A percentile compares a stretch with the other conserved stretches of the same genome.
Conservation (phyloP, 2,329 filamentous ascomycete species). For the Phialophora macrospora region DNA sequence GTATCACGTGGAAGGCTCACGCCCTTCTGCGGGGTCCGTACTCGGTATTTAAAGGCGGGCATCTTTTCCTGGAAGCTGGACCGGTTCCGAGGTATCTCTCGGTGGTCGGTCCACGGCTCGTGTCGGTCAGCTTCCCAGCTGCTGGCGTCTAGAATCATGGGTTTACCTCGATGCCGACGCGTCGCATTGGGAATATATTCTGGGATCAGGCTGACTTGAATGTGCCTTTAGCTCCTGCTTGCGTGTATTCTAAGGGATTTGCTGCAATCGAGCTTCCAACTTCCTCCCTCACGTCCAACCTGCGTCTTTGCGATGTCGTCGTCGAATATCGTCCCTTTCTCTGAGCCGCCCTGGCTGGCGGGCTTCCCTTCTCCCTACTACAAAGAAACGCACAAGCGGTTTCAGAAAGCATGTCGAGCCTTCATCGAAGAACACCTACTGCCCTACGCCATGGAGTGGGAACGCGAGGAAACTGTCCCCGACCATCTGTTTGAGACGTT, state of each 20-base stretch:
- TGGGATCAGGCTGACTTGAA: not conserved
- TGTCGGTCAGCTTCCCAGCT: slow-evolving; percentile 16
- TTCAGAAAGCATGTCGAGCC: slow-evolving; percentile 69
- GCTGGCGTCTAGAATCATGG: not conserved
- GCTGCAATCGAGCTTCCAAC: not conserved
- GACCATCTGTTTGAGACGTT: slow-evolving; percentile 69
- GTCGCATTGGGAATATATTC: slow-evolving; percentile 1
- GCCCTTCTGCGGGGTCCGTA: not conserved
- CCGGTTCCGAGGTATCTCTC: slow-evolving; percentile 9
- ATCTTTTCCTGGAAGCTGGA: not conserved
- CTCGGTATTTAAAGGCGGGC: not conserved
- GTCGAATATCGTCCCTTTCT: slow-evolving; percentile 63
- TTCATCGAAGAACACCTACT: slow-evolving; percentile 69
- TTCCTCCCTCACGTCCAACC: not conserved
- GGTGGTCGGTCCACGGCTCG: slow-evolving; percentile 9
- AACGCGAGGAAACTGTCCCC: slow-evolving; percentile 67
- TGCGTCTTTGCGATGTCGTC: slow-evolving; percentile 10
- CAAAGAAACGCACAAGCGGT: slow-evolving; percentile 66
- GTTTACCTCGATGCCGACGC: slow-evolving; percentile 15
- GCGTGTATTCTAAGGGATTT: not conserved
- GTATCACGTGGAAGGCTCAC: not conserved
- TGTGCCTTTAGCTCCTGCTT: not conserved
- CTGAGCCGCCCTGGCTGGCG: slow-evolving; percentile 72
- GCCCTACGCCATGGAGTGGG: slow-evolving; percentile 70
- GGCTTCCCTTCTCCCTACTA: slow-evolving; percentile 75